phyloP scores from a whole-genome alignment of 441 rosid species.

The Kokia cookei region DNA sequence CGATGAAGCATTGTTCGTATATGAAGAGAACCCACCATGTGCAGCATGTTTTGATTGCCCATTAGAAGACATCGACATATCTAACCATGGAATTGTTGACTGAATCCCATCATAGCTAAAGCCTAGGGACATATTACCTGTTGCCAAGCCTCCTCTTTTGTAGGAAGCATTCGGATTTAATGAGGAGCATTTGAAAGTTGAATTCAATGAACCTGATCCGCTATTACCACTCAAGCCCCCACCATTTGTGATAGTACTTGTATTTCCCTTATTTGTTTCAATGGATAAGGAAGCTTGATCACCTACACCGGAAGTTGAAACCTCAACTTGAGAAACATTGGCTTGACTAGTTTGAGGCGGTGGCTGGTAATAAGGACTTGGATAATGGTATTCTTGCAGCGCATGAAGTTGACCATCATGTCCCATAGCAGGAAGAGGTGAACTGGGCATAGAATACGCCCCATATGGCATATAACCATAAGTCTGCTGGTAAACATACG shows the following conservation, averaged over 20 bases:
- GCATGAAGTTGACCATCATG: constrained; percentile 36
- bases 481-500: constrained; percentile 32
- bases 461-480: constrained; percentile 41
- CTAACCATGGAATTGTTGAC: constrained; percentile 36
- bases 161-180: constrained; percentile 37
- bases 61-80: constrained; percentile 27
- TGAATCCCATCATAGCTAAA: constrained; percentile 44
- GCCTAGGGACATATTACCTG: constrained; percentile 23
- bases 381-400: constrained; percentile 43
- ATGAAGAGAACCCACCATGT: constrained; percentile 27
- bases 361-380: constrained; percentile 35
- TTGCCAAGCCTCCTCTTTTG: constrained; percentile 31
- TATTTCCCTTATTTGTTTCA: constrained; percentile 29
- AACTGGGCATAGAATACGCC: constrained; percentile 32
- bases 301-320: constrained; percentile 16
- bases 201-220: constrained; percentile 26
- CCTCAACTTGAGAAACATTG: constrained; percentile 19
- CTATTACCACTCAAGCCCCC: constrained; percentile 31
- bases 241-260: constrained; percentile 25
- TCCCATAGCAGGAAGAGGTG: constrained; percentile 28
- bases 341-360: constrained; percentile 17
- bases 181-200: constrained; percentile 30
- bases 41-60: constrained; percentile 29
- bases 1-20: constrained; percentile 21
- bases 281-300: constrained; percentile 30